These are phyloP conservation scores for Termitomyces sp. DNA, from an alignment of 768 basidiomycete species.

Conservation along the genomic window DNA sequence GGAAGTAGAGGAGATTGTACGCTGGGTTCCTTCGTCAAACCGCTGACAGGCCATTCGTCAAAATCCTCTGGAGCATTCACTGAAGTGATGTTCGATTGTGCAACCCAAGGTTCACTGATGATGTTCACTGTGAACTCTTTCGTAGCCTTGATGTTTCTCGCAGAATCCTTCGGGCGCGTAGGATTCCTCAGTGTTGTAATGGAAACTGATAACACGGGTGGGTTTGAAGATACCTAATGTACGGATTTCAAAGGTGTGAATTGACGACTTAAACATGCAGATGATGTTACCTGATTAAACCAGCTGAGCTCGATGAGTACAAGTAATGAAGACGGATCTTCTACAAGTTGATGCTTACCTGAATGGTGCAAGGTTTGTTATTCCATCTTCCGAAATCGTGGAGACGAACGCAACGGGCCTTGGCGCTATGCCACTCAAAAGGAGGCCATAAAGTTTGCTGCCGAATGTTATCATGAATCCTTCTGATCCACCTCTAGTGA, in stretches of 20 bases:
- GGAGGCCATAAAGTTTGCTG: slow-evolving; percentile 38
- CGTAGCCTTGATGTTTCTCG: slow-evolving; percentile 56
- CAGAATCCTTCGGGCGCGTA: slow-evolving; percentile 47
- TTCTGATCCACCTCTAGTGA: background rate
- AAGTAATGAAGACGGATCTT: background rate
- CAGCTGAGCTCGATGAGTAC: slow-evolving; percentile 29
- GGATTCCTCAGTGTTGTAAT: slow-evolving; percentile 14
- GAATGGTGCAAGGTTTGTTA: slow-evolving; percentile 59
- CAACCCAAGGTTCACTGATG: slow-evolving; percentile 66
- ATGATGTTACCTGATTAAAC: slow-evolving; percentile 28
- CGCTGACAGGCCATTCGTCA: slow-evolving; percentile 59
- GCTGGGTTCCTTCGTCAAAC: slow-evolving; percentile 52
- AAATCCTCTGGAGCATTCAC: slow-evolving; percentile 49
- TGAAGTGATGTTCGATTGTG: slow-evolving; percentile 48
- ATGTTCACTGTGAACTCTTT: slow-evolving; percentile 71
- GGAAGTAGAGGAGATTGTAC: slow-evolving; percentile 27
- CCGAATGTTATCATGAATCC: background rate
- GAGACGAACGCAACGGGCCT: slow-evolving; percentile 74
- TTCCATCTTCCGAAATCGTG: slow-evolving; percentile 44
- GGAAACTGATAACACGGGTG: slow-evolving; percentile 58
- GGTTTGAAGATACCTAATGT: slow-evolving; percentile 47
- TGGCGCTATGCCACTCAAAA: slow-evolving; percentile 54
- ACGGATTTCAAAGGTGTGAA: slow-evolving; percentile 18
- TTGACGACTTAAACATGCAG: background rate
- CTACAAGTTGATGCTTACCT: slow-evolving; percentile 21